These are phyloP conservation scores for Didymella sp. DNA, from an alignment of 2,329 filamentous ascomycete genomes.

Conservation along the genomic window DNA sequence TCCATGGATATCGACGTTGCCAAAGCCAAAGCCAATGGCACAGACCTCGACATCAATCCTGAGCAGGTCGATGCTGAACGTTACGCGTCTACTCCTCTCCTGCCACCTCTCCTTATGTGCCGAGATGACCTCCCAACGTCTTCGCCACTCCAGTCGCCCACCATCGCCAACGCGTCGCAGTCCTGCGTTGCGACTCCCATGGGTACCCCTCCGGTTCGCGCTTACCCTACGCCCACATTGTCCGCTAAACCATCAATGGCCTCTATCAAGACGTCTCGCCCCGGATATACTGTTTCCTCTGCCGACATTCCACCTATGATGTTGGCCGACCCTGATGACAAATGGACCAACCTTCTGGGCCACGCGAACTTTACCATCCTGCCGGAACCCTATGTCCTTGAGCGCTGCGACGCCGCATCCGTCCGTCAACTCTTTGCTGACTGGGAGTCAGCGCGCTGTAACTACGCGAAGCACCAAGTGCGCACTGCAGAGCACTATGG, in stretches of 20 bases:
- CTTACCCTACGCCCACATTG: slow-evolving; percentile 71
- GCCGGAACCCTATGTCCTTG: slow-evolving; percentile 79
- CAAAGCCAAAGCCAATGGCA: slow-evolving; percentile 58
- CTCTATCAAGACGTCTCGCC: slow-evolving; percentile 66
- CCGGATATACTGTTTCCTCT: slow-evolving; percentile 56
- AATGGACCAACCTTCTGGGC: slow-evolving; percentile 84
- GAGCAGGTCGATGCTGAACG: slow-evolving; percentile 61
- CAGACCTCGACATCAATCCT: slow-evolving; percentile 58
- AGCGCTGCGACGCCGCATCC: slow-evolving; percentile 64
- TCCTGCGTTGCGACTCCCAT: slow-evolving; percentile 56
- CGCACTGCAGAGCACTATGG: slow-evolving; percentile 92
- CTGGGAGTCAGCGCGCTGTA: slow-evolving; percentile 82
- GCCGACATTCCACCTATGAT: slow-evolving; percentile 69
- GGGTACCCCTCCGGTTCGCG: slow-evolving; percentile 57
- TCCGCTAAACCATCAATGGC: slow-evolving; percentile 79
- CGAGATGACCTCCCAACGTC: slow-evolving; percentile 66
- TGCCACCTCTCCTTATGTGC: slow-evolving; percentile 78
- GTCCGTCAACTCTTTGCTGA: slow-evolving; percentile 74
- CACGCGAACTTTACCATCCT: slow-evolving; percentile 93
- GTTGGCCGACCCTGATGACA: slow-evolving; percentile 73
- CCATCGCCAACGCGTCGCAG: slow-evolving; percentile 65
- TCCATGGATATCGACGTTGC: slow-evolving; percentile 47
- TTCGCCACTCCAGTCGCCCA: slow-evolving; percentile 87
- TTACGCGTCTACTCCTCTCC: slow-evolving; percentile 79
- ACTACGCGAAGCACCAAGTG: slow-evolving; percentile 88